A percentile compares a stretch with the other conserved stretches of the same genome.
Conservation (phyloP, 805 yeast genomes). For the Candida easanensis region DNA sequence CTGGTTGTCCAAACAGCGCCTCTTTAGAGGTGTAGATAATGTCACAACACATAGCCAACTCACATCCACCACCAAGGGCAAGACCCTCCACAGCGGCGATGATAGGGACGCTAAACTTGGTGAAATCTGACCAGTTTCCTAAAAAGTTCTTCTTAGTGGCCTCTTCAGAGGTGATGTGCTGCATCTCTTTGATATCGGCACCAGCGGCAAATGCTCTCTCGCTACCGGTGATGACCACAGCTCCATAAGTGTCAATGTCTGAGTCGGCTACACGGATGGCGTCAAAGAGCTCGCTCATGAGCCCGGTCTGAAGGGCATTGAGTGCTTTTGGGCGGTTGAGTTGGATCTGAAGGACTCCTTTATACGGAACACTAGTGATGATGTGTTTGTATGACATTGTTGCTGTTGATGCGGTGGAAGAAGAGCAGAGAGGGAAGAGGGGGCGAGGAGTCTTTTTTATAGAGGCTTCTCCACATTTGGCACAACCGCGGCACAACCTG, state of each 20-base stretch:
- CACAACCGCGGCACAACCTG: slow-evolving; percentile 1
- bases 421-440: neutral
- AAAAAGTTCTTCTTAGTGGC: slow-evolving; percentile 35
- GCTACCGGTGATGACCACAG: slow-evolving; percentile 46
- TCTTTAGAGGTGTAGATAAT: slow-evolving; percentile 47
- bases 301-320: slow-evolving; percentile 22
- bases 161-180: slow-evolving; percentile 34
- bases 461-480: neutral
- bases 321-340: slow-evolving; percentile 29
- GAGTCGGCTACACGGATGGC: slow-evolving; percentile 23
- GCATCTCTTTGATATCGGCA: slow-evolving; percentile 54
- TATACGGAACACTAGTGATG: slow-evolving; percentile 19
- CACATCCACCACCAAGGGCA: slow-evolving; percentile 58
- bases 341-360: slow-evolving; percentile 25
- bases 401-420: neutral
- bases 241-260: slow-evolving; percentile 37
- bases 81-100: slow-evolving; percentile 54
- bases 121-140: slow-evolving; percentile 38
- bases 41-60: slow-evolving; percentile 50
- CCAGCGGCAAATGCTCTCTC: slow-evolving; percentile 51
- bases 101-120: slow-evolving; percentile 42
- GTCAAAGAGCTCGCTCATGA: slow-evolving; percentile 21
- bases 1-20: slow-evolving; percentile 55
- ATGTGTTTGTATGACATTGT: slow-evolving; percentile 22
- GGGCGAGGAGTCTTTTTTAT: neutral